phyloP scores from a whole-genome alignment of 2,329 filamentous ascomycete genomes.

The Stachybotrys elegans region DNA sequence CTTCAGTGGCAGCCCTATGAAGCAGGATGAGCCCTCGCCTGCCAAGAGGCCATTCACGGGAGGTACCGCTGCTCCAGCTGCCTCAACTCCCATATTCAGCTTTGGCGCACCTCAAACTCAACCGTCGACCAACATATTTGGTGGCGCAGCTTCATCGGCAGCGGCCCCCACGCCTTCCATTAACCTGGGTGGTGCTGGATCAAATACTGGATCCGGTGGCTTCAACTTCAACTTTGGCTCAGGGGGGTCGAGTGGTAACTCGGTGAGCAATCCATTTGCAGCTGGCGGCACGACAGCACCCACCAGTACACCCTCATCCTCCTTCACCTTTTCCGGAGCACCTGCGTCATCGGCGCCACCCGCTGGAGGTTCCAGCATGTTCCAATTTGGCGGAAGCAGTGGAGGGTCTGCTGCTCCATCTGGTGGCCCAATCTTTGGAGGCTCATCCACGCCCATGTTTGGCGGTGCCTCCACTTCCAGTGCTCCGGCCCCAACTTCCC shows the following conservation, averaged over 20 bases:
- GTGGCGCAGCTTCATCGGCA: conserved; percentile 16
- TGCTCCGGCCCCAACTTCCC: conserved; percentile 29
- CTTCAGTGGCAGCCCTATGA: conserved; percentile 39
- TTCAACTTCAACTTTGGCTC: conserved; percentile 27
- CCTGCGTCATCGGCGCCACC: conserved; percentile 20
- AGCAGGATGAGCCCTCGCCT: conserved; percentile 34
- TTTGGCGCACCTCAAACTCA: conserved; percentile 20
- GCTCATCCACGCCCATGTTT: conserved; percentile 22
- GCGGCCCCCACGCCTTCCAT: conserved; percentile 19
- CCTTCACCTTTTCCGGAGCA: conserved; percentile 28
- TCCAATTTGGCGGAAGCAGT: conserved; percentile 31
- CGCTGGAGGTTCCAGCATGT: conserved; percentile 22
- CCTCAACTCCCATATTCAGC: conserved; percentile 27
- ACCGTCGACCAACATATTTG: conserved; percentile 35
- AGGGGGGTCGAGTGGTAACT: conserved; percentile 16
- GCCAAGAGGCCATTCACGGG: conserved; percentile 29
- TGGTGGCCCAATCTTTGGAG: conserved; percentile 19
- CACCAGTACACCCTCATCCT: conserved; percentile 15
- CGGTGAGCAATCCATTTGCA: conserved; percentile 34
- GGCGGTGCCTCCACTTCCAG: conserved; percentile 31
- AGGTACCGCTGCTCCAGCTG: conserved; percentile 12
- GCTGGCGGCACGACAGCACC: conserved; percentile 18
- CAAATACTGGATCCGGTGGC: conserved; percentile 15
- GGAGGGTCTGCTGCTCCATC: conserved; percentile 15
- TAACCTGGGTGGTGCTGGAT: conserved; percentile 31